Evolutionary conservation across 1,284 basidiomycete species (phyloP), one percentile per base, ranked within the genome.

Genomic region (Ustilago lituana): DNA sequence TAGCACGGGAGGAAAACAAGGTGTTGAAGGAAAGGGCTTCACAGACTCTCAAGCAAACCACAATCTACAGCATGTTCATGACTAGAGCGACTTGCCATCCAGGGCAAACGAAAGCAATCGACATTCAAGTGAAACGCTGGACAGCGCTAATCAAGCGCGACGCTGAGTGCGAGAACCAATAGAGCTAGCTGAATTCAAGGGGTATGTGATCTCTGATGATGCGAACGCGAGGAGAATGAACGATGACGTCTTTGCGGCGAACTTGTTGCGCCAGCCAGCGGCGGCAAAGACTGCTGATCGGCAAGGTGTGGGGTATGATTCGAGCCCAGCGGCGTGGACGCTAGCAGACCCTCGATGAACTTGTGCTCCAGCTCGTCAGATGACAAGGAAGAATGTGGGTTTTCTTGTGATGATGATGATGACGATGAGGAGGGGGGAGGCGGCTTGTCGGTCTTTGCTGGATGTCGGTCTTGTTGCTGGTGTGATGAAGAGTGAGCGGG

Each of bases 201-300:
- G 62, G 51, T 58, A 58, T 64, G 55, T 43, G 62, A 50, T 24
- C 55, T 53, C 35, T 58, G 50, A 39, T 64, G 60, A 44, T 64
- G 55, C 15, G 62, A 58, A 41, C 62, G 55, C 23, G 62, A 64
- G 0, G 55, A 58, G 14, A 58, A 41, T 14, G 62, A 54, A 29
- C 55, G 62, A 54, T 64, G 62, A 22, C 62, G 51, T 37, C 27
- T 43, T n/a, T 58, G 51, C 24, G 35, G 52, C 35, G 35, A 17
- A 27, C 26, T 36, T 8, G 31, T 26, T 15, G 53, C 26, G 44
- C 38, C 57, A 41, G 23, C 48, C 37, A 43, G 44, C 31, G 43
- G 33, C 40, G 52, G 23, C 37, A 26, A 19, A n/a, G 36, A 10
- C 7, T 40, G 19, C 11, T 26, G 49, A 1, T 43, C 37, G 36